Evolutionary conservation across 2,329 filamentous ascomycete species (phyloP).

Genomic region (Alternaria gansuensis): DNA sequence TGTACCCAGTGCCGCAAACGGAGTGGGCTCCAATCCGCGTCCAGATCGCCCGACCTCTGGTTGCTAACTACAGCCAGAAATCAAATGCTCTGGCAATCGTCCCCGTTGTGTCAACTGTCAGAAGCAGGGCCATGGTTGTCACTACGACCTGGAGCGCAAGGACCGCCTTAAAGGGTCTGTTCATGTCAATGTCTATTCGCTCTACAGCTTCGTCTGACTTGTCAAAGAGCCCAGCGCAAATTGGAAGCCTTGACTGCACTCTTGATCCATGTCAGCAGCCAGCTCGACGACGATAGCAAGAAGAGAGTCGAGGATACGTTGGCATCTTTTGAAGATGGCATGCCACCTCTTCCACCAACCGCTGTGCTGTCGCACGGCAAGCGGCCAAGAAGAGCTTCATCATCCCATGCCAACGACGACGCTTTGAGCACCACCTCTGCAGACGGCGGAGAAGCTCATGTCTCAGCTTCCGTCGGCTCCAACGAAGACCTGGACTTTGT

Average conservation of each 20-base stretch:
- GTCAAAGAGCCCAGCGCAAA: constrained; percentile 24
- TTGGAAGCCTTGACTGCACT: constrained; percentile 27
- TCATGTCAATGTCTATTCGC: neutral
- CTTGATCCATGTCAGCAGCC: constrained; percentile 27
- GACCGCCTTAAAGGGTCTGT: constrained; percentile 46
- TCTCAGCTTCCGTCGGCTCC: constrained; percentile 23
- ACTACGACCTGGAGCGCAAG: constrained; percentile 46
- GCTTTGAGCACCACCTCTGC: constrained; percentile 2
- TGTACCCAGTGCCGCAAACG: constrained; percentile 32
- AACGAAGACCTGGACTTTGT: constrained; percentile 25
- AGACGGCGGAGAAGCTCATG: constrained; percentile 14
- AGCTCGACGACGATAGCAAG: constrained; percentile 20
- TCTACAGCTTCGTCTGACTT: neutral
- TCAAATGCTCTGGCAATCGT: constrained; percentile 48
- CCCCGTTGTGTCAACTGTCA: constrained; percentile 48
- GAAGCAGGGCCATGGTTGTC: constrained; percentile 36
- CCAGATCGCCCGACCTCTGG: neutral
- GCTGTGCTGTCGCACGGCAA: constrained; percentile 12
- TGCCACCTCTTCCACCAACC: constrained; percentile 7
- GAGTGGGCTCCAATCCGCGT: constrained; percentile 21
- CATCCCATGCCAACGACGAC: constrained; percentile 9
- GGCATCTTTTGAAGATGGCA: constrained; percentile 19
- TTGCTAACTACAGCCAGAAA: constrained; percentile 29
- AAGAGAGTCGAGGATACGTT: constrained; percentile 26
- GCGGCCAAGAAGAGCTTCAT: constrained; percentile 12